Evolutionary conservation across 805 yeast genomes (phyloP).

Genomic region (Myxozyma sirexii): DNA sequence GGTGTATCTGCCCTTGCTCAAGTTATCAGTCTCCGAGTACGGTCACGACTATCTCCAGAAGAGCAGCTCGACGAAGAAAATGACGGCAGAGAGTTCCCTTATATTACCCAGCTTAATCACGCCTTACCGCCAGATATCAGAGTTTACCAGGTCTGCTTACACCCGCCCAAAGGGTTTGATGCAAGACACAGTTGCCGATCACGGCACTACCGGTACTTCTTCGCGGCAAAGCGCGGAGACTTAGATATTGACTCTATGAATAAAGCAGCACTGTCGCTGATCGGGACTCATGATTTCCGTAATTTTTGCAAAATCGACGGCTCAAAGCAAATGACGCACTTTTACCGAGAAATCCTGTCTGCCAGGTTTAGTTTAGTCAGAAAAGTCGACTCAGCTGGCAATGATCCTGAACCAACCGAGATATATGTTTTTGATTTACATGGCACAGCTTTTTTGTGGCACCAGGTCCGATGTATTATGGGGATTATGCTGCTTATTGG

Average conservation of each 20-base stretch:
- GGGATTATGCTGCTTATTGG: slow-evolving; percentile 81
- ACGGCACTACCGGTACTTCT: slow-evolving; percentile 85
- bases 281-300: slow-evolving; percentile 87
- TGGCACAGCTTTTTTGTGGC: slow-evolving; percentile 96
- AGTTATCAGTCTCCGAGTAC: slow-evolving; percentile 75
- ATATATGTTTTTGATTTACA: slow-evolving; percentile 71
- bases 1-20: slow-evolving; percentile 99
- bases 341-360: slow-evolving; percentile 60
- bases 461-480: slow-evolving; percentile 95
- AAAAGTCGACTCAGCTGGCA: slow-evolving; percentile 3
- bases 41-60: slow-evolving; percentile 64
- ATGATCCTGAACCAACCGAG: slow-evolving; percentile 48
- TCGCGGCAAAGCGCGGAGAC: slow-evolving; percentile 44
- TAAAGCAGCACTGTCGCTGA: slow-evolving; percentile 61
- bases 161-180: slow-evolving; percentile 83
- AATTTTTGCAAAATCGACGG: slow-evolving; percentile 96
- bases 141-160: slow-evolving; percentile 75
- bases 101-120: slow-evolving; percentile 72
- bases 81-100: slow-evolving; percentile 74
- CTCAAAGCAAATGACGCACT: slow-evolving; percentile 85
- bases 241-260: slow-evolving; percentile 70
- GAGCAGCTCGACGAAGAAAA: slow-evolving; percentile 59
- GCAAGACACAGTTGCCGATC: slow-evolving; percentile 89
- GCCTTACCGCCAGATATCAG: slow-evolving; percentile 79
- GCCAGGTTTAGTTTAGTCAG: slow-evolving; percentile 51